phyloP scores from a whole-genome alignment of 768 basidiomycete species.

The Coprinopsis cinerea region DNA sequence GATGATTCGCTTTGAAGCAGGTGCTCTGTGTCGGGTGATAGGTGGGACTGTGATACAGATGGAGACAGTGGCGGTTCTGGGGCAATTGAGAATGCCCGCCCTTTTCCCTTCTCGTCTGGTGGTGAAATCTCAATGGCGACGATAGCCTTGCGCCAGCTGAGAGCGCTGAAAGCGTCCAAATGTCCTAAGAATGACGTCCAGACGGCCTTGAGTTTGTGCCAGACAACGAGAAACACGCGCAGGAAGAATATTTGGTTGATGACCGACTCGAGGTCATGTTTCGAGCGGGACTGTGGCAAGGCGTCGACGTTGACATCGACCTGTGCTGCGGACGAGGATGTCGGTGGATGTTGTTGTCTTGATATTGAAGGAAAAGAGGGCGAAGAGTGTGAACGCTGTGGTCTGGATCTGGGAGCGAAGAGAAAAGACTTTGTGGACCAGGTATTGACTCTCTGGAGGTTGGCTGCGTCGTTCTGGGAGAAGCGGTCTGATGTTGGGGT shows the following conservation, averaged over 20 bases:
- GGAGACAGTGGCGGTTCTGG: constrained; percentile 1
- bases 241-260: constrained; percentile 64
- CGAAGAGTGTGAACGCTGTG: constrained; percentile 60
- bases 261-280: constrained; percentile 34
- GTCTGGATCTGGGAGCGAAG: constrained; percentile 31
- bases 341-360: constrained; percentile 19
- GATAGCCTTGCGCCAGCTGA: constrained; percentile 11
- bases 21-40: background rate
- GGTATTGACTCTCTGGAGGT: constrained; percentile 44
- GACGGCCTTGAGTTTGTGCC: constrained; percentile 60
- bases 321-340: constrained; percentile 19
- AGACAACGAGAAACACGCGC: constrained; percentile 61
- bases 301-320: constrained; percentile 24
- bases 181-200: constrained; percentile 42
- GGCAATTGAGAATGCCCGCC: constrained; percentile 10
- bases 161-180: constrained; percentile 12
- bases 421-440: constrained; percentile 55
- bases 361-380: constrained; percentile 35
- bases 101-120: constrained; percentile 16
- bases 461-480: constrained; percentile 20
- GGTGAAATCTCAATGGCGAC: constrained; percentile 2
- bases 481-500: constrained; percentile 41
- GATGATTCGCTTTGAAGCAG: background rate
- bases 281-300: constrained; percentile 26
- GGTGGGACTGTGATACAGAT: constrained; percentile 5